Evolutionary conservation across 805 yeast genomes (phyloP).

Genomic region (Teunomyces funiuensis): DNA sequence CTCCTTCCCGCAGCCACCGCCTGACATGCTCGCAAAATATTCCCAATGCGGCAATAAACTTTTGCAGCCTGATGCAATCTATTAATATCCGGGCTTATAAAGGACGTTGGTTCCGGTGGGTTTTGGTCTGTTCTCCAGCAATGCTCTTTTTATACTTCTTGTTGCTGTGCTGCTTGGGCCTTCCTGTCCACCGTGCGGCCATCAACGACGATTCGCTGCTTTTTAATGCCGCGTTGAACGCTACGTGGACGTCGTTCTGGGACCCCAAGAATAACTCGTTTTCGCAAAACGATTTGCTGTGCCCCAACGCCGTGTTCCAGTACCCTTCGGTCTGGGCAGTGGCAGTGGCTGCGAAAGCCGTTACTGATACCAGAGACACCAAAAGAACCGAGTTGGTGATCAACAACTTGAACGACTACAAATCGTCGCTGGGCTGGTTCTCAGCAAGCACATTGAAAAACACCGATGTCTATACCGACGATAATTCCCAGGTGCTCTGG

Average conservation of each 20-base stretch:
- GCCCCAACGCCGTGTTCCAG: slow-evolving; percentile 5
- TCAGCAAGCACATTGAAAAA: slow-evolving; percentile 12
- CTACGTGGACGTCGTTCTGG: slow-evolving; percentile 21
- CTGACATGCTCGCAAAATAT: too few relatives aligned
- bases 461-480: slow-evolving; percentile 14
- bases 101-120: too few relatives aligned
- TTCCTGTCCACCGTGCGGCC: not conserved
- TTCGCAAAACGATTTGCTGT: slow-evolving; percentile 7
- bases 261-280: slow-evolving; percentile 11
- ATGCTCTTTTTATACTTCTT: not conserved
- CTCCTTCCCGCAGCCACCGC: too few relatives aligned
- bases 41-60: too few relatives aligned
- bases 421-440: slow-evolving; percentile 12
- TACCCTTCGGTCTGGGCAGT: slow-evolving; percentile 14
- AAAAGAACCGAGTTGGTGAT: slow-evolving; percentile 5
- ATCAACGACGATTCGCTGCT: slow-evolving; percentile 7
- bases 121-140: not conserved
- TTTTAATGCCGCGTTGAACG: slow-evolving; percentile 9
- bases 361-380: slow-evolving; percentile 7
- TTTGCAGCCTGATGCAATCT: too few relatives aligned
- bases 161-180: not conserved
- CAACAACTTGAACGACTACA: slow-evolving; percentile 9
- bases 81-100: too few relatives aligned
- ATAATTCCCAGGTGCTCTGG: slow-evolving; percentile 16
- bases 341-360: slow-evolving; percentile 15